A percentile compares a stretch with the other conserved stretches of the same genome.
These are phyloP conservation scores for Parietaria judaica DNA, from an alignment of 306 rosid species.

Conservation along the genomic window DNA sequence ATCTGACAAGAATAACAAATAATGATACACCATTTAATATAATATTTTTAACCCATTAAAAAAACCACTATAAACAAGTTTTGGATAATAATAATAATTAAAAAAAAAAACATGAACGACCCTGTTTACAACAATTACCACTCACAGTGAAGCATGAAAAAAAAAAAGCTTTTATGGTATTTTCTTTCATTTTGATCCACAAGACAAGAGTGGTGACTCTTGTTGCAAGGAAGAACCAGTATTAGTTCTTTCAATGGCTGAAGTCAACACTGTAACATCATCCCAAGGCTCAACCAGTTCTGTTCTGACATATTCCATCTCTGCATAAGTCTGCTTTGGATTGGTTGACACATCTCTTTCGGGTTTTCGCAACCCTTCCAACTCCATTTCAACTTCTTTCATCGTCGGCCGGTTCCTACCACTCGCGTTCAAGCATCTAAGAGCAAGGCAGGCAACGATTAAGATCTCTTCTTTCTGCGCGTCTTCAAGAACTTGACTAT, in stretches of 20 bases:
- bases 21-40: no score
- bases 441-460: conserved; percentile 31
- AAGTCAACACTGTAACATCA: background rate
- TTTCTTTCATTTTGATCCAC: background rate
- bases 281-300: conserved; percentile 1
- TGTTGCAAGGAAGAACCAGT: background rate
- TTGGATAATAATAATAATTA: no score
- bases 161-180: no score
- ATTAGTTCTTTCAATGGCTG: background rate
- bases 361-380: conserved; percentile 16
- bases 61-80: no score
- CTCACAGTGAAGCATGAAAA: no score
- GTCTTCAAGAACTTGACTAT: conserved; percentile 17
- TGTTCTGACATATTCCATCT: background rate
- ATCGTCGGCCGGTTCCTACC: conserved; percentile 43
- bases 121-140: no score
- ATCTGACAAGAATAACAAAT: no score
- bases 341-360: background rate
- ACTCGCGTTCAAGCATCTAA: conserved; percentile 31
- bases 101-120: no score
- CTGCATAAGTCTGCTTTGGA: background rate
- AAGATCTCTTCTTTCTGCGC: conserved; percentile 23
- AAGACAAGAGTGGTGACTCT: background rate
- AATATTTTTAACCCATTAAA: no score
- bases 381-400: conserved; percentile 36